Percentiles rank a stretch among this genome's conserved stretches.
These are phyloP conservation scores for Funneliformis geosporum DNA, from an alignment of 192 early-diverging fungal genomes.

Conservation along the genomic window DNA sequence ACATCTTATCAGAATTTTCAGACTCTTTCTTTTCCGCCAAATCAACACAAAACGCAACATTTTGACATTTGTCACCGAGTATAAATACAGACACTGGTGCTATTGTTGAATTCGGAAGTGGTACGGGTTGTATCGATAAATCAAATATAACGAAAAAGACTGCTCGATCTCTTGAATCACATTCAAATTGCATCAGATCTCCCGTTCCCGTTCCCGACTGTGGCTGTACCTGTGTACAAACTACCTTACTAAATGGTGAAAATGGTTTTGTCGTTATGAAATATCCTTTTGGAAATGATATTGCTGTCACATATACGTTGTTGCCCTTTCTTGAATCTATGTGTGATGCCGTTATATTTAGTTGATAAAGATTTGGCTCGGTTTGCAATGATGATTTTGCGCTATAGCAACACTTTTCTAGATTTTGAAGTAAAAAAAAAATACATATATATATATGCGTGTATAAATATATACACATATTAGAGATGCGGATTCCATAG, in stretches of 20 bases:
- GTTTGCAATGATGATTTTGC: background rate
- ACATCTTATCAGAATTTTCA: background rate
- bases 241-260: background rate
- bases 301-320: background rate
- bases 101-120: background rate
- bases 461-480: background rate
- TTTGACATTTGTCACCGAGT: slow-evolving; percentile 10
- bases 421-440: background rate
- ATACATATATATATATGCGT: too few relatives aligned
- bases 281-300: background rate
- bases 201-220: too few relatives aligned
- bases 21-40: background rate
- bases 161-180: background rate
- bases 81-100: background rate
- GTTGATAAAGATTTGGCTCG: background rate
- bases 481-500: too few relatives aligned
- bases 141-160: background rate
- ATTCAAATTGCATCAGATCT: background rate
- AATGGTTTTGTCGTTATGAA: background rate
- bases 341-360: slow-evolving; percentile 21
- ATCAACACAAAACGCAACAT: background rate
- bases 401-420: background rate
- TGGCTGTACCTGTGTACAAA: background rate
- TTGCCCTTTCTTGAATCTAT: background rate
- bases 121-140: background rate